Base-by-base conservation (phyloP, 2,329 filamentous ascomycete species). In the Venturia effusa region DNA sequence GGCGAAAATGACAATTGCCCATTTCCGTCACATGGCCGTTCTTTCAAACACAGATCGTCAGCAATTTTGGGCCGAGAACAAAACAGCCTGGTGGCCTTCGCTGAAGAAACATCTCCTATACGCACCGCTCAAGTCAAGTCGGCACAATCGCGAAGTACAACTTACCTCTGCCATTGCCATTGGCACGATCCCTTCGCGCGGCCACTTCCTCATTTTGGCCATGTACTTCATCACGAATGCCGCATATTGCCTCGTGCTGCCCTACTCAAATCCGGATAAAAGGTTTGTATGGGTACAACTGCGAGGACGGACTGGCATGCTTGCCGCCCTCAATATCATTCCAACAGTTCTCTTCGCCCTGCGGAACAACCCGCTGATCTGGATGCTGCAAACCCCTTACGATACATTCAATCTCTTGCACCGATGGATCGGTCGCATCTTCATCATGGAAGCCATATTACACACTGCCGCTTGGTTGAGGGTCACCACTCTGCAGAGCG, bases 361-460 rank as follows among this genome's bases (percentile, higher is more conserved):
- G 41, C 88, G 94, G 72, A 97, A 97, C 79, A 99, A 97, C 77
- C 90, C 91, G 10, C 80, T 97, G 60, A 97, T 97, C 71, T 75
- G 80, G 3, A 75, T 95, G 40, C 82, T 97, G 64, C 85, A 88
- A 69, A 88, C 97, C 73, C 93, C 90, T 74, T 99, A 97, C 77
- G 94, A 97, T 75, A 96, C 92, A 0, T 97, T 95, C 81, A 97
- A 97, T 74, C 85, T 94, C 10, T 79, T 94, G 61, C 90, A 95
- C 74, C 84, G 90, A 67, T 95, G 90, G 89, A 83, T 90, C 66
- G 90, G 89, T 34, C 84, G 90, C 32, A 84, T 92, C 54, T 83
- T 89, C 48, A 83, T 90, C 30, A 64, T 87, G 1, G 86, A 93
- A 73, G 77, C 82, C n/a, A 69, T 91, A 59, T 79, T 88, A 17